A percentile compares a stretch with the other conserved stretches of the same genome.
phyloP scores from a whole-genome alignment of 129 eudicot species.

The Helianthus annuus region DNA sequence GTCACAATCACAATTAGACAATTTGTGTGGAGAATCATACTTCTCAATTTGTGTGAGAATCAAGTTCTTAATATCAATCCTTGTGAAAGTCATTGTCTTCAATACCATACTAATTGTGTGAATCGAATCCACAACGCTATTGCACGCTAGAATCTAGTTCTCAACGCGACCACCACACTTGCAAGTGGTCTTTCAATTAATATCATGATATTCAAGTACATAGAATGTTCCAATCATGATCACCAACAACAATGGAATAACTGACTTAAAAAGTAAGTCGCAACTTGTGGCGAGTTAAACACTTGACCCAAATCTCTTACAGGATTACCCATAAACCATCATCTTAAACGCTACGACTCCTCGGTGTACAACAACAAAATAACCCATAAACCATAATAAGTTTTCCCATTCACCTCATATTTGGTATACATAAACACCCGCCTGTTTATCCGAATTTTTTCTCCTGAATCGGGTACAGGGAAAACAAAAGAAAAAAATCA shows the following conservation, averaged over 20 bases:
- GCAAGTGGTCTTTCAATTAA: neutral
- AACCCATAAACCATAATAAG: slow-evolving; percentile 25
- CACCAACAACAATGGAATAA: slow-evolving; percentile 1
- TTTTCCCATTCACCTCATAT: slow-evolving; percentile 37
- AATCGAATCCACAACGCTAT: neutral
- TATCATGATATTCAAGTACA: neutral
- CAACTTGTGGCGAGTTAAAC: neutral
- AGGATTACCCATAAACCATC: too few species aligned
- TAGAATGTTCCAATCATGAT: neutral
- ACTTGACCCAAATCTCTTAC: neutral
- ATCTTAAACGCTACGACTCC: slow-evolving; percentile 3
- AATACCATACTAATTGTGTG: neutral
- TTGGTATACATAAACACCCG: slow-evolving; percentile 17
- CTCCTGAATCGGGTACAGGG: slow-evolving; percentile 17
- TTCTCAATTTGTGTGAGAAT: neutral
- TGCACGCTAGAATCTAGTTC: neutral
- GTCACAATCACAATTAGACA: neutral
- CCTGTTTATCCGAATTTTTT: slow-evolving; percentile 15
- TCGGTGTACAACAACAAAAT: slow-evolving; percentile 16
- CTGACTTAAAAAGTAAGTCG: neutral
- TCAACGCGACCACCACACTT: neutral
- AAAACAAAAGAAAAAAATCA: slow-evolving; percentile 1
- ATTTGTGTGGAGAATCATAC: neutral
- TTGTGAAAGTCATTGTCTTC: neutral
- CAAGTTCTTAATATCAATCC: neutral